These are phyloP conservation scores for Pontederia crassipes DNA, from an alignment of 176 grass and related monocot genomes.

Conservation along the genomic window DNA sequence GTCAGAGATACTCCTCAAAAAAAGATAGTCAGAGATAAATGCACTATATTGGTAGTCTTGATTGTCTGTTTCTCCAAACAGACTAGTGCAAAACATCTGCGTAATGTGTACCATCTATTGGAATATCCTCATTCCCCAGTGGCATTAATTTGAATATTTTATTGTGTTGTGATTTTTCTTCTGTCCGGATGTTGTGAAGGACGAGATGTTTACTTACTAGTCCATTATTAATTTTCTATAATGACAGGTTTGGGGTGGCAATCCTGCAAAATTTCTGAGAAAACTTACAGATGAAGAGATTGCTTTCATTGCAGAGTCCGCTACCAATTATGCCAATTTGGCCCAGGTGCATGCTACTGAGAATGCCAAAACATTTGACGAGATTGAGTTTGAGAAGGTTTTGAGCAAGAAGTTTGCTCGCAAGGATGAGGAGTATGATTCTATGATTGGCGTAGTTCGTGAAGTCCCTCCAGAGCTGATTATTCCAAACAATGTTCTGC, in stretches of 20 bases:
- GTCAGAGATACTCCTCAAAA: too few relatives aligned
- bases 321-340: slow-evolving; percentile 66
- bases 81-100: too few relatives aligned
- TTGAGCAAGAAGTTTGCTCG: slow-evolving; percentile 72
- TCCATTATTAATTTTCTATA: too few relatives aligned
- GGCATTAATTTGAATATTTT: neutral
- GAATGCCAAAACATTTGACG: slow-evolving; percentile 66
- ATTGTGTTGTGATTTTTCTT: neutral
- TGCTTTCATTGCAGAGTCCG: slow-evolving; percentile 55
- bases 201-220: too few relatives aligned
- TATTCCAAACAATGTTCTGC: slow-evolving; percentile 63
- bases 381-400: slow-evolving; percentile 85
- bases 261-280: slow-evolving; percentile 91
- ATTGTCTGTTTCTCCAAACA: too few relatives aligned
- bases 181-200: too few relatives aligned
- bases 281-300: slow-evolving; percentile 92
- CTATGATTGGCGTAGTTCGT: slow-evolving; percentile 70
- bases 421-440: slow-evolving; percentile 77
- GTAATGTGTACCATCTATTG: too few relatives aligned
- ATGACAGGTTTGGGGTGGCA: slow-evolving; percentile 73
- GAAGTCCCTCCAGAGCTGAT: slow-evolving; percentile 64
- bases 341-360: slow-evolving; percentile 82
- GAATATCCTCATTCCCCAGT: too few relatives aligned
- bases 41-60: too few relatives aligned
- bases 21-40: too few relatives aligned